Percentiles rank a stretch among this genome's conserved stretches.
Conservation (phyloP, 2,329 filamentous ascomycete genomes). For the Trichoderma polysporum region DNA sequence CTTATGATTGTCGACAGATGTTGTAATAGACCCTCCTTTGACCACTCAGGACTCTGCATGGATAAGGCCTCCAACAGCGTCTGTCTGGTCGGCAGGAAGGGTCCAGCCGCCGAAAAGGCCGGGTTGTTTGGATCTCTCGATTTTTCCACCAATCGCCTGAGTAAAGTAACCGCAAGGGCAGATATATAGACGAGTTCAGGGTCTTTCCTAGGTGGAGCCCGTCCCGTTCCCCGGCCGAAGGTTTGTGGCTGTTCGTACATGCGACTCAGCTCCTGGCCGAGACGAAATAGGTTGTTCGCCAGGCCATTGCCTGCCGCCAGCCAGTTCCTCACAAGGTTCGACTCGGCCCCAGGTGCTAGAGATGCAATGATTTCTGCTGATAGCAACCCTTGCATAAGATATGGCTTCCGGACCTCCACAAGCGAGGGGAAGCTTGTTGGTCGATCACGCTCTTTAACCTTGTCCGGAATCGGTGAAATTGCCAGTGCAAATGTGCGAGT, state of each 20-base stretch:
- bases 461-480: constrained; percentile 79
- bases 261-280: constrained; percentile 70
- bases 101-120: constrained; percentile 53
- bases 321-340: constrained; percentile 73
- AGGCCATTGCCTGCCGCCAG: constrained; percentile 81
- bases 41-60: constrained; percentile 61
- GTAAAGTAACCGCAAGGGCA: constrained; percentile 63
- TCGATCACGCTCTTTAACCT: constrained; percentile 50
- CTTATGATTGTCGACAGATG: constrained; percentile 61
- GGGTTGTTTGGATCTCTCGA: constrained; percentile 56
- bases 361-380: constrained; percentile 85
- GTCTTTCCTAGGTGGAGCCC: constrained; percentile 44
- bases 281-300: constrained; percentile 72
- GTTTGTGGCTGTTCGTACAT: constrained; percentile 54
- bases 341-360: constrained; percentile 69
- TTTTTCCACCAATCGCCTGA: constrained; percentile 70
- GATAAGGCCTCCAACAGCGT: constrained; percentile 66
- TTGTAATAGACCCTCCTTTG: constrained; percentile 64
- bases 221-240: constrained; percentile 32
- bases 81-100: constrained; percentile 65
- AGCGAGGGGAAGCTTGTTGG: constrained; percentile 62
- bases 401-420: constrained; percentile 80
- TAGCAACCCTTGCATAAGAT: constrained; percentile 87
- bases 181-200: constrained; percentile 62
- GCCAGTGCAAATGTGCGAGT: constrained; percentile 85